Evolutionary conservation across 2,329 filamentous ascomycete species (phyloP).

Genomic region (Elsinoe ampelina): DNA sequence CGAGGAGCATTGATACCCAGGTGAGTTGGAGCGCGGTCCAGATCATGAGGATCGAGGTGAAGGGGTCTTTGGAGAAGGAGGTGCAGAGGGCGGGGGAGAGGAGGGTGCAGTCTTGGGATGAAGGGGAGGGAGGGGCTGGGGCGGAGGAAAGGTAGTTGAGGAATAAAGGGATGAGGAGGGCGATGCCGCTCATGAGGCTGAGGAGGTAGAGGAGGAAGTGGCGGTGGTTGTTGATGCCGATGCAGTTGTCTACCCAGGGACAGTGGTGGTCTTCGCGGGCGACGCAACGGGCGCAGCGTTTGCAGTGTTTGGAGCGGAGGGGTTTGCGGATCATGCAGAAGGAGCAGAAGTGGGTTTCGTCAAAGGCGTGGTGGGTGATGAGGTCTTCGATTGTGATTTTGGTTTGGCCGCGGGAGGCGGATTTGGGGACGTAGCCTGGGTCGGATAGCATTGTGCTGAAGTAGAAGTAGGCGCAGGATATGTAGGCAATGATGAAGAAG

Average conservation of each 20-base stretch:
- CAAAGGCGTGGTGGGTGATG: slow-evolving; percentile 76
- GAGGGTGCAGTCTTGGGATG: slow-evolving; percentile 55
- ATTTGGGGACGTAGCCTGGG: slow-evolving; percentile 86
- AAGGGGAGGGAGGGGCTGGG: slow-evolving; percentile 37
- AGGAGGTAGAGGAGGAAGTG: slow-evolving; percentile 91
- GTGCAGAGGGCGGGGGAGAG: slow-evolving; percentile 67
- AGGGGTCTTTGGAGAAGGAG: slow-evolving; percentile 70
- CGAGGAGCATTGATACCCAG: slow-evolving; percentile 95
- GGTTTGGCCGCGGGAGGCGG: slow-evolving; percentile 80
- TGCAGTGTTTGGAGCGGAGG: slow-evolving; percentile 90
- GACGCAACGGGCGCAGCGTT: slow-evolving; percentile 81
- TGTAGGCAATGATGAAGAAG: slow-evolving; percentile 56
- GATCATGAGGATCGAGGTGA: slow-evolving; percentile 66
- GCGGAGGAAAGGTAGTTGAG: slow-evolving; percentile 61
- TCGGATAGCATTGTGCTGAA: slow-evolving; percentile 75
- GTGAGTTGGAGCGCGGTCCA: slow-evolving; percentile 80
- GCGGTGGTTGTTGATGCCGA: slow-evolving; percentile 90
- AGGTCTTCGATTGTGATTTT: slow-evolving; percentile 83
- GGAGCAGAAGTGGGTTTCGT: slow-evolving; percentile 89
- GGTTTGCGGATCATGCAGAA: slow-evolving; percentile 91
- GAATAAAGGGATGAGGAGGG: slow-evolving; percentile 60
- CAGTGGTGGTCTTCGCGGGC: slow-evolving; percentile 97
- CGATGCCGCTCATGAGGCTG: slow-evolving; percentile 64
- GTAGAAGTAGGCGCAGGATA: slow-evolving; percentile 77
- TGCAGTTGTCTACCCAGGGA: slow-evolving; percentile 95